Evolutionary conservation across 805 yeast species (phyloP), one percentile per base, ranked within the genome.

Genomic region (Ogataea ramenticola): DNA sequence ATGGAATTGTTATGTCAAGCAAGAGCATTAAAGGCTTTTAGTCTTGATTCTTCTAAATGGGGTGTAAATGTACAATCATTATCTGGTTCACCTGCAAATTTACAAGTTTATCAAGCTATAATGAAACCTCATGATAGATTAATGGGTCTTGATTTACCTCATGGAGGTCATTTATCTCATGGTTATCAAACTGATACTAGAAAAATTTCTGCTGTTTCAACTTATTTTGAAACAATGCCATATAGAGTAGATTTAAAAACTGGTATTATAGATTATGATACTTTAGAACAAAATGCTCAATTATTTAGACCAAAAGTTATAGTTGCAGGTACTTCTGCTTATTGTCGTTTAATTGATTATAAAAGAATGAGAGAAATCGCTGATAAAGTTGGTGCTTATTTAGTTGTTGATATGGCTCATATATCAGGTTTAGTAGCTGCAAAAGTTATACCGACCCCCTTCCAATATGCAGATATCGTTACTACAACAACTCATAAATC

Each of bases 401-500:
- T 93, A 55, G 82, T 93, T 63, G 88, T 85, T 49, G 99, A 93
- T 69, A 93, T 93, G 98, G 99, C 99, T 41, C 99, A 93, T 66
- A 93, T 89, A 58, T 86, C 97, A 30, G 99, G 99, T 61, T 76
- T 93, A 56, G 80, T 93, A 53, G 88, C 96, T 51, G 96, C 99
- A 50, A 93, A 89, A 55, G 98, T 91, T 45, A 90, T 88, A 49
- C 95, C 90, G 56, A 82, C 95, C 46, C 99, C 99, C 52, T 93
- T 93, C 73, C 95, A 89, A 70, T 88, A 85, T 68, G 91, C 98
- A 47, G 99, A 93, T 63, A 83, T 93, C 55, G 99, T 93, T 62
- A 93, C 99, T 54, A 93, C 99, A 58, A 91, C 99, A 47, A 91
- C 99, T 48, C 99, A 93, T 78, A 93, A 93, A 74, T 90, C 98